phyloP scores from a whole-genome alignment of 2,329 filamentous ascomycete genomes.

The Fusarium euwallaceae region DNA sequence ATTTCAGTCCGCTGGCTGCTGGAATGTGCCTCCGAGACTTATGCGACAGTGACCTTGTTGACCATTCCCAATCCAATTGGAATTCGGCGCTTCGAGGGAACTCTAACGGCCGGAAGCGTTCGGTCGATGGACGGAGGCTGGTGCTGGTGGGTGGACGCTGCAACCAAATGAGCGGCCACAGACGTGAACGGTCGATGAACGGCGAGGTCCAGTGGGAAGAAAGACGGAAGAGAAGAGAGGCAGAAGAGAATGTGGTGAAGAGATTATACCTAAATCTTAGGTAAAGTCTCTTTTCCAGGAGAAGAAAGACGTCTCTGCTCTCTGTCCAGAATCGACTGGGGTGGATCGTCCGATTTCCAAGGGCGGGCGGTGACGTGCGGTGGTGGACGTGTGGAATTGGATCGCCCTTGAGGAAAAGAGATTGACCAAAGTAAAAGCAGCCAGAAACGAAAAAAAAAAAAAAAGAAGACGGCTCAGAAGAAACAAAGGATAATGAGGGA shows the following conservation, averaged over 20 bases:
- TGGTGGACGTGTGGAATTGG: slow-evolving; percentile 36
- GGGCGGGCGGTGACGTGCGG: slow-evolving; percentile 41
- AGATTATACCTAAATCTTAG: slow-evolving; percentile 19
- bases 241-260: neutral
- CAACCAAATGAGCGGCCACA: slow-evolving; percentile 29
- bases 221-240: slow-evolving; percentile 9
- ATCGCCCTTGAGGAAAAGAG: slow-evolving; percentile 16
- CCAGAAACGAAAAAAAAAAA: slow-evolving; percentile 2
- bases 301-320: slow-evolving; percentile 29
- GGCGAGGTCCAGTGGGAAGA: slow-evolving; percentile 1
- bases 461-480: neutral
- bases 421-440: slow-evolving; percentile 19
- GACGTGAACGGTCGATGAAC: slow-evolving; percentile 21
- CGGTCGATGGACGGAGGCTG: neutral
- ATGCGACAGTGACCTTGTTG: slow-evolving; percentile 40
- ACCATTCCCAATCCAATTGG: slow-evolving; percentile 45
- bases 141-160: slow-evolving; percentile 9
- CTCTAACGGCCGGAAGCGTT: slow-evolving; percentile 31
- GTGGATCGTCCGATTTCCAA: slow-evolving; percentile 42
- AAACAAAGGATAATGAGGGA: slow-evolving; percentile 27
- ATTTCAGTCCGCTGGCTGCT: slow-evolving; percentile 29
- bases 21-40: slow-evolving; percentile 43
- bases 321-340: slow-evolving; percentile 32
- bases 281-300: slow-evolving; percentile 35
- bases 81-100: slow-evolving; percentile 23